A percentile compares a stretch with the other conserved stretches of the same genome.
Evolutionary conservation across 768 basidiomycete genomes (phyloP).

Genomic region (Rhodotorula sphaerocarpa): DNA sequence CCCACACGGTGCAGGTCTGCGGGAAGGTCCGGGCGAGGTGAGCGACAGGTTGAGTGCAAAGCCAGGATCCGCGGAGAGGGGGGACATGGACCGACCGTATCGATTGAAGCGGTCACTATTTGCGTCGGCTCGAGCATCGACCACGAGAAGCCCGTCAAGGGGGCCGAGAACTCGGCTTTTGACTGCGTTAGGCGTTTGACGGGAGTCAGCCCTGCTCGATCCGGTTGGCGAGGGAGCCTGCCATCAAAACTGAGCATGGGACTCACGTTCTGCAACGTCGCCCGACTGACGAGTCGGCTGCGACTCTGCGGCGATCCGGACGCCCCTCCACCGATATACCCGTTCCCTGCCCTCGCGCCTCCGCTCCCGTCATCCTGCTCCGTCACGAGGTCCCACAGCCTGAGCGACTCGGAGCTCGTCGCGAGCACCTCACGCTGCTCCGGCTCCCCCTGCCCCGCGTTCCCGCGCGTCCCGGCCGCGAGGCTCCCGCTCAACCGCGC

Average conservation of each 20-base stretch:
- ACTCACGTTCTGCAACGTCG: constrained; percentile 28
- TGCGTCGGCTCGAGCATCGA: constrained; percentile 82
- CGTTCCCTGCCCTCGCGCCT: constrained; percentile 19
- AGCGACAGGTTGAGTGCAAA: too few relatives aligned
- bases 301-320: constrained; percentile 1
- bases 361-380: constrained; percentile 45
- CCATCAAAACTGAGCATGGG: neutral
- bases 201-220: too few relatives aligned
- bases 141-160: constrained; percentile 95
- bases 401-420: constrained; percentile 83
- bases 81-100: constrained; percentile 50
- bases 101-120: constrained; percentile 94
- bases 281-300: constrained; percentile 25
- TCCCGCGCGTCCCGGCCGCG: constrained; percentile 19
- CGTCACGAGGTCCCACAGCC: constrained; percentile 79
- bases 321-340: constrained; percentile 20
- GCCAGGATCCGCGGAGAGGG: neutral
- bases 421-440: constrained; percentile 67
- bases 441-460: constrained; percentile 35
- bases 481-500: constrained; percentile 34
- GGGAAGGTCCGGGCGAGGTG: neutral
- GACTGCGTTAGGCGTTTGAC: constrained; percentile 75
- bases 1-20: constrained; percentile 85
- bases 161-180: constrained; percentile 85
- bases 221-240: too few relatives aligned